Base-by-base conservation (phyloP, 768 basidiomycete species). In the Candolleomyces aberdarensis region DNA sequence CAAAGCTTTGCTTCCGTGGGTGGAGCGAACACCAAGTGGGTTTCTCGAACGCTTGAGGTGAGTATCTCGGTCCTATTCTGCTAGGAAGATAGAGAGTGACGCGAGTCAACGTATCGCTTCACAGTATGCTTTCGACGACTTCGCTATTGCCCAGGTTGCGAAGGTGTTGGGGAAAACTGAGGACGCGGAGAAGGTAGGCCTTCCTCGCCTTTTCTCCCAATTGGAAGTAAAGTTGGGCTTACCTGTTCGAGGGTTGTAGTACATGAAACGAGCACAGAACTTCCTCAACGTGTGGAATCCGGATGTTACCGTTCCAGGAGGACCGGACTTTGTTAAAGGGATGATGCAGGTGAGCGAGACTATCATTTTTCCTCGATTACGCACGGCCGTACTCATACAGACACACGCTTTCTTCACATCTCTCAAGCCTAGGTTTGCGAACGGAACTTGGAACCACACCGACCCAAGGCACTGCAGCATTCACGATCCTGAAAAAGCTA, bases 391-490 rank as follows among this genome's bases (percentile, higher is more conserved):
- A 26, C 26, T 26, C 26, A 26, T 26, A 26, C 10, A 47, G 8
- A 20, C 20, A 15, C 5, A 49, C 57, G 57, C 32, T 19, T 1
- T n/a, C 10, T 19, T 39, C 3, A 40, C 13, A 36, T 50, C 20
- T 39, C 13, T 39, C 44, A 26, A 87, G 85, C 84, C 81, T 7
- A 77, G 81, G 17, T 83, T 82, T 57, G 76, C 77, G 1, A 78
- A 85, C 64, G 85, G 86, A 4, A 80, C 79, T 0, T 88, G 82
- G 71, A 84, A 82, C 66, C 85, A 79, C 61, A 88, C 86, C 1
- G 86, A 88, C 68, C 86, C 86, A 3, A 74, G 86, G 41, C 85
- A 87, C 66, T 88, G 86, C 66, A 86, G 85, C 65, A 76, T 84
- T 46, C 81, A 88, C 60, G 85, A 87, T 64, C 86, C 85, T 0